phyloP scores from a whole-genome alignment of 257 asterid genomes.

The Oldenlandia corymbosa region DNA sequence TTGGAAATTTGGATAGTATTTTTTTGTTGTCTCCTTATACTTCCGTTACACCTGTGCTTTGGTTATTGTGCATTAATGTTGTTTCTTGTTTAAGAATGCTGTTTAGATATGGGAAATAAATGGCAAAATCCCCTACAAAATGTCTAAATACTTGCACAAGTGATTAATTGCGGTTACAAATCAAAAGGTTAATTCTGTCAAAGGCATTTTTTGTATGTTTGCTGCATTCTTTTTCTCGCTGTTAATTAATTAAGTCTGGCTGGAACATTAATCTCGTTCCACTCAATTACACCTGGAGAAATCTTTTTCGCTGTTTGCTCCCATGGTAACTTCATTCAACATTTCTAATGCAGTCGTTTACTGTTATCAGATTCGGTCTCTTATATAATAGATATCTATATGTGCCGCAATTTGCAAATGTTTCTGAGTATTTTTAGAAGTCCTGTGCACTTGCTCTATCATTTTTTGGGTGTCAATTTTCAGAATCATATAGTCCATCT shows the following conservation, averaged over 20 bases:
- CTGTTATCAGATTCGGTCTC: no score
- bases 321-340: not conserved
- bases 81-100: not conserved
- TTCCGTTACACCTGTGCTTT: not conserved
- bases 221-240: not conserved
- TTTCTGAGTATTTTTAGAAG: not conserved
- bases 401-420: not conserved
- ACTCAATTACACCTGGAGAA: not conserved
- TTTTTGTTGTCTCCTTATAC: not conserved
- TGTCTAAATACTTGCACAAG: not conserved
- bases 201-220: not conserved
- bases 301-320: not conserved
- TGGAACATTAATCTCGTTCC: not conserved
- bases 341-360: not conserved
- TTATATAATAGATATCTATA: not conserved
- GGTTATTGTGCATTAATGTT: not conserved
- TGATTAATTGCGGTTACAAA: not conserved
- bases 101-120: not conserved
- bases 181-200: not conserved
- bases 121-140: not conserved
- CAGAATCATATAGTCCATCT: not conserved
- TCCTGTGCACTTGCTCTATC: conserved; percentile 1
- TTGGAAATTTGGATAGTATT: not conserved
- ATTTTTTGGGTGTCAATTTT: not conserved
- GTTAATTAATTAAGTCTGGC: not conserved